These are phyloP conservation scores for Globisporangium barbulae DNA, from an alignment of 352 stramenopile species.

Conservation along the genomic window DNA sequence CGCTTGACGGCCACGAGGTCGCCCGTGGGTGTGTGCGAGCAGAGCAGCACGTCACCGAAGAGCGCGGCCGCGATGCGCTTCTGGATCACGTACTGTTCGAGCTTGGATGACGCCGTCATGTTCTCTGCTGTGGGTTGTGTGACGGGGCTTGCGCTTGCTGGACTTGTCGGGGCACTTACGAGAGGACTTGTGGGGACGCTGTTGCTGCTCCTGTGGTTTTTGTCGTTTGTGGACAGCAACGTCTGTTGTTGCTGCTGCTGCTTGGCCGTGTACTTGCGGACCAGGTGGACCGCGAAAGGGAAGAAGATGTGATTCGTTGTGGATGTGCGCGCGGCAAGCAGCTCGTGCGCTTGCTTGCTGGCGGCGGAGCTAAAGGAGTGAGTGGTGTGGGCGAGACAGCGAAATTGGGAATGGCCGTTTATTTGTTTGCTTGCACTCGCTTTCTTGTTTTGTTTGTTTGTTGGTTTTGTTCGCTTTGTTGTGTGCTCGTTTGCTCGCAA, in stretches of 20 bases:
- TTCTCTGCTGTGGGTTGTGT: background rate
- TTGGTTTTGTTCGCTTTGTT: background rate
- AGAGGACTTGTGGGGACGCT: background rate
- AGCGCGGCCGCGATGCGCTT: constrained; percentile 66
- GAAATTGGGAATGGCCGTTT: constrained; percentile 3
- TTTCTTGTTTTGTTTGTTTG: background rate
- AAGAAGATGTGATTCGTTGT: constrained; percentile 16
- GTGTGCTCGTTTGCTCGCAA: too few relatives aligned
- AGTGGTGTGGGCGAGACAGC: background rate
- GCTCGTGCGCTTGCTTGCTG: background rate
- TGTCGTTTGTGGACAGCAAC: constrained; percentile 1
- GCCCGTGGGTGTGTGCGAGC: constrained; percentile 54
- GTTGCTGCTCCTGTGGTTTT: constrained; percentile 7
- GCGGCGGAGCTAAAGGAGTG: background rate
- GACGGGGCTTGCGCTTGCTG: background rate
- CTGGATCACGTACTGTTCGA: constrained; percentile 85
- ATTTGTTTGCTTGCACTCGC: background rate
- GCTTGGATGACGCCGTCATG: constrained; percentile 36
- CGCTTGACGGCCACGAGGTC: constrained; percentile 77
- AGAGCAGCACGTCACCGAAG: constrained; percentile 81
- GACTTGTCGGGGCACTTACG: background rate
- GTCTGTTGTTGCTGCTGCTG: background rate
- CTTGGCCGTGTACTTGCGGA: constrained; percentile 14
- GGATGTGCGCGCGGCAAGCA: constrained; percentile 1
- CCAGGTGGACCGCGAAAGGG: constrained; percentile 16